Evolutionary conservation across 108 stramenopile genomes (phyloP).

Genomic region (Skeletonema grethae): DNA sequence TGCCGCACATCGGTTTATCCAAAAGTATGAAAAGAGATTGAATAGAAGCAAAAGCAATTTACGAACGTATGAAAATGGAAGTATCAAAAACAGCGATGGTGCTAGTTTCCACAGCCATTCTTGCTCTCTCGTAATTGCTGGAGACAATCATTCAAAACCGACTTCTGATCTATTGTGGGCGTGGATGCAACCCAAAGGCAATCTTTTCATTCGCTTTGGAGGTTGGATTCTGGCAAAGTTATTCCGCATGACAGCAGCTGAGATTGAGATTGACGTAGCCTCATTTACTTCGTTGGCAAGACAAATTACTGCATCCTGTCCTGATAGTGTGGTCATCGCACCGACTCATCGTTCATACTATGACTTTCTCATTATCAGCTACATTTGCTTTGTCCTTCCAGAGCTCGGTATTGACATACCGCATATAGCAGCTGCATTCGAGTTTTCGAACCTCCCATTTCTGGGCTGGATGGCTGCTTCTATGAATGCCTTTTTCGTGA

Average conservation of each 20-base stretch:
- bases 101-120: conserved; percentile 11
- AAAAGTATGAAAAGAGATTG: conserved; percentile 23
- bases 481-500: conserved; percentile 71
- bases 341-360: conserved; percentile 89
- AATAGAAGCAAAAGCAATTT: conserved; percentile 13
- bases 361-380: conserved; percentile 86
- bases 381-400: conserved; percentile 75
- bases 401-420: conserved; percentile 82
- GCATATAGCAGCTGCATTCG: conserved; percentile 75
- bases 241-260: conserved; percentile 50
- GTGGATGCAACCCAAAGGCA: conserved; percentile 76
- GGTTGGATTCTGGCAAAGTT: conserved; percentile 68
- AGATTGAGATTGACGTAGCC: conserved; percentile 72
- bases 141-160: conserved; percentile 38
- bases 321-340: conserved; percentile 61
- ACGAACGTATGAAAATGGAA: conserved; percentile 4
- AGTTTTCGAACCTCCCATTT: conserved; percentile 72
- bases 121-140: conserved; percentile 57
- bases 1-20: conserved; percentile 73
- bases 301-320: conserved; percentile 13
- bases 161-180: conserved; percentile 73
- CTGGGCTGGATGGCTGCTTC: conserved; percentile 66
- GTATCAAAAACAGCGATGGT: not conserved
- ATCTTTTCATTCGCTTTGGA: conserved; percentile 53
- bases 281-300: conserved; percentile 52